These are phyloP conservation scores for Exsudoporus frostii DNA, from an alignment of 768 basidiomycete species.

Conservation along the genomic window DNA sequence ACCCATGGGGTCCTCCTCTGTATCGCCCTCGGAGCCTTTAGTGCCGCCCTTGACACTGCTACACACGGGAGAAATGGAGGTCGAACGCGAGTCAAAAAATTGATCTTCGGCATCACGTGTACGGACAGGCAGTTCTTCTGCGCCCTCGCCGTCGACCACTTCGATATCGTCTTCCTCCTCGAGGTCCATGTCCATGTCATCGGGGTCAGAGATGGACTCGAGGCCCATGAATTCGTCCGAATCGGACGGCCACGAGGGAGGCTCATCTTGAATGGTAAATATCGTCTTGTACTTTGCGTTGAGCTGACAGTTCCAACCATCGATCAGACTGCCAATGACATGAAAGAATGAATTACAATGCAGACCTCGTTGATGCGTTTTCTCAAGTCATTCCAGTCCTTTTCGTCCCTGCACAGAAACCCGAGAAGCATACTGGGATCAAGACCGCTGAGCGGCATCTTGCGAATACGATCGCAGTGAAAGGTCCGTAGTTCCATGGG, in stretches of 20 bases:
- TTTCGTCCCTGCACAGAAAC: constrained; percentile 79
- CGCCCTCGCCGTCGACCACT: constrained; percentile 23
- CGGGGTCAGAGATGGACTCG: constrained; percentile 78
- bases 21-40: constrained; percentile 57
- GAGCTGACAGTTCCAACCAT: constrained; percentile 10
- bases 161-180: constrained; percentile 47
- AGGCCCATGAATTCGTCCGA: constrained; percentile 72
- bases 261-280: constrained; percentile 86
- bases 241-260: constrained; percentile 76
- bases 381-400: constrained; percentile 83
- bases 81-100: constrained; percentile 53
- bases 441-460: constrained; percentile 87
- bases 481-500: constrained; percentile 77
- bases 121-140: constrained; percentile 28
- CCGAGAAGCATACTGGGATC: constrained; percentile 98
- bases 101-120: constrained; percentile 40
- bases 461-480: constrained; percentile 94
- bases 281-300: constrained; percentile 61
- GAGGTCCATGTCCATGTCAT: constrained; percentile 61
- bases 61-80: constrained; percentile 41
- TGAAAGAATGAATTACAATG: constrained; percentile 1
- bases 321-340: constrained; percentile 2
- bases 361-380: constrained; percentile 69
- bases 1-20: constrained; percentile 69
- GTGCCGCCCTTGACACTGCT: constrained; percentile 35